Percentiles rank a stretch among this genome's conserved stretches.
Evolutionary conservation across 1,284 basidiomycete genomes (phyloP).

Genomic region (Fomitopsis schrenkii): DNA sequence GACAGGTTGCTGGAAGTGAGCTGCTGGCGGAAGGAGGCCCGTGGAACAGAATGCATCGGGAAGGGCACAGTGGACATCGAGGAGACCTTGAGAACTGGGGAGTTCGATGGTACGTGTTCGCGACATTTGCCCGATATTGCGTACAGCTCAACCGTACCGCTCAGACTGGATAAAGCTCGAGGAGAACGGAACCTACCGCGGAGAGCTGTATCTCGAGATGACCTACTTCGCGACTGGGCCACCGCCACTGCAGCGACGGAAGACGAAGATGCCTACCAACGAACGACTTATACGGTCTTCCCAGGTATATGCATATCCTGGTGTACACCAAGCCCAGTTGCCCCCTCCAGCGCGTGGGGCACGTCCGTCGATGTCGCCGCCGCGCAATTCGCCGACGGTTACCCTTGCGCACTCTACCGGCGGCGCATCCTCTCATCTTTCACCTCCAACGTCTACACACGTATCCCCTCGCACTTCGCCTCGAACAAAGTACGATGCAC

Average conservation of each 20-base stretch:
- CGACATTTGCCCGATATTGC: neutral
- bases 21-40: slow-evolving; percentile 62
- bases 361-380: slow-evolving; percentile 3
- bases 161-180: slow-evolving; percentile 67
- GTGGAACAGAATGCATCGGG: slow-evolving; percentile 58
- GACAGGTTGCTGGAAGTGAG: slow-evolving; percentile 56
- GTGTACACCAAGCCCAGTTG: neutral
- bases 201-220: slow-evolving; percentile 77
- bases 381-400: neutral
- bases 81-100: slow-evolving; percentile 63
- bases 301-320: slow-evolving; percentile 12
- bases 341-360: neutral
- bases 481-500: slow-evolving; percentile 14
- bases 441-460: slow-evolving; percentile 4
- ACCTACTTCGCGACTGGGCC: slow-evolving; percentile 66
- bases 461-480: slow-evolving; percentile 16
- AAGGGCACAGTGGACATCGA: slow-evolving; percentile 59
- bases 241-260: slow-evolving; percentile 38
- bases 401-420: slow-evolving; percentile 4
- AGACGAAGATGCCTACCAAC: slow-evolving; percentile 40
- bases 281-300: slow-evolving; percentile 35
- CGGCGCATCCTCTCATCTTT: slow-evolving; percentile 8
- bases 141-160: too few species aligned
- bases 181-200: slow-evolving; percentile 50
- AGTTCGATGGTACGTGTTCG: slow-evolving; percentile 64